Percentiles rank a stretch among this genome's conserved stretches.
phyloP scores from a whole-genome alignment of 208 protist genomes.

The Crithidia bombi region DNA sequence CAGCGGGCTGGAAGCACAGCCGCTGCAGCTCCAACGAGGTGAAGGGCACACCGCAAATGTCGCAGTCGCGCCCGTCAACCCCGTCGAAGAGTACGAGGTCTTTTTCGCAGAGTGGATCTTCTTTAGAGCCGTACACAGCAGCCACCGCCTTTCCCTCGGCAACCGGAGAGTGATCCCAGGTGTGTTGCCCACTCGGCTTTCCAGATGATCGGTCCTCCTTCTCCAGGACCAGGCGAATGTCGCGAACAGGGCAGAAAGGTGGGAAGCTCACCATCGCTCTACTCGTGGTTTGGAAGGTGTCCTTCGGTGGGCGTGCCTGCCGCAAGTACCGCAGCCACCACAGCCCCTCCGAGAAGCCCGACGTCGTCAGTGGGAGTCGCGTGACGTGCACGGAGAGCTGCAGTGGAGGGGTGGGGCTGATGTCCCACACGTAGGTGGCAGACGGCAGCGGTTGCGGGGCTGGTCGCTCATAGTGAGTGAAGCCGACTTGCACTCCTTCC shows the following conservation, averaged over 20 bases:
- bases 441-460: neutral
- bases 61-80: neutral
- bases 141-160: neutral
- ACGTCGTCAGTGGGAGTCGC: neutral
- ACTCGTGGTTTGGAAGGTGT: neutral
- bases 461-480: conserved; percentile 6
- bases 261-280: neutral
- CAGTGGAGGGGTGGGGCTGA: neutral
- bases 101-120: neutral
- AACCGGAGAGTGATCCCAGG: neutral
- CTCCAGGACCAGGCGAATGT: conserved; percentile 4
- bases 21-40: conserved; percentile 13
- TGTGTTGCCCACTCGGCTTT: neutral
- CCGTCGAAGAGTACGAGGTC: neutral
- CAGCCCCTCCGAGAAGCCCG: neutral
- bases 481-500: conserved; percentile 7
- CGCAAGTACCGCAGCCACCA: conserved; percentile 8
- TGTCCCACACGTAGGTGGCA: conserved; percentile 2
- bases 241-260: neutral
- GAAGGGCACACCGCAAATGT: conserved; percentile 1
- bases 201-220: neutral
- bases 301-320: neutral
- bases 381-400: neutral
- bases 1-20: conserved; percentile 7
- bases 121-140: neutral